Evolutionary conservation across 352 stramenopile genomes (phyloP), one percentile per base, ranked within the genome.

Genomic region (Pythium angustatum): DNA sequence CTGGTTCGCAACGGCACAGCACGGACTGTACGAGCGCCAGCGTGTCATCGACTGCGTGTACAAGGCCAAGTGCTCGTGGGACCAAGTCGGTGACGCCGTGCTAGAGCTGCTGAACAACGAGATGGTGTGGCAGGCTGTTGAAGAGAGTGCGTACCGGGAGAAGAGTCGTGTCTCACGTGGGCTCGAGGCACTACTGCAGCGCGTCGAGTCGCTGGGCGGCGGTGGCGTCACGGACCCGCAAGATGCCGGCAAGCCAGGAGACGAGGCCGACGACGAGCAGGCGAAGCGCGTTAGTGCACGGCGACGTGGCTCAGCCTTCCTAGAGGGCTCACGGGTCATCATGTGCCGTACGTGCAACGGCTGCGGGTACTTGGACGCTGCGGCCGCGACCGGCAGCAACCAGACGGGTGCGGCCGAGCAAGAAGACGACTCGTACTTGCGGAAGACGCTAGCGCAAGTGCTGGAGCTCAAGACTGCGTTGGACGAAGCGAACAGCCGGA

Each of bases 51-150:
- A 90, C 38, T 68, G 77, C 3, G 77, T 88, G 10, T 76, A 81
- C 60, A 69, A 64, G n/a, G 69, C 69, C 40, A 81, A 83, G 41
- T 82, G 79, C 33, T 76, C 65, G 30, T 90, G 79, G 81, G 64
- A 78, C 43, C 68, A 85, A 33, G 77, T 90, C 11, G 81, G 81
- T 1, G 77, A 77, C 3, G 63, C 81, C 1, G 58, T 90, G 19
- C 58, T 80, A 2, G 79, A 90, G 55, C 62, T 90, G 6, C 64
- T 90, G 8, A 90, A 86, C 57, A 88, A 85, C 49, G 79, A 90
- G 26, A 57, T 83, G 41, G 60, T 90, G 3, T 90, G 81, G 81
- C 58, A 76, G 22, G 79, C 76, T 2, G 79, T 88, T 3, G 73
- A 86, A 58, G 50, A 74, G 41, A 81, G 76, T 31, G 76, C 77